Evolutionary conservation across 129 eudicot genomes (phyloP).

Genomic region (Silybum marianum): DNA sequence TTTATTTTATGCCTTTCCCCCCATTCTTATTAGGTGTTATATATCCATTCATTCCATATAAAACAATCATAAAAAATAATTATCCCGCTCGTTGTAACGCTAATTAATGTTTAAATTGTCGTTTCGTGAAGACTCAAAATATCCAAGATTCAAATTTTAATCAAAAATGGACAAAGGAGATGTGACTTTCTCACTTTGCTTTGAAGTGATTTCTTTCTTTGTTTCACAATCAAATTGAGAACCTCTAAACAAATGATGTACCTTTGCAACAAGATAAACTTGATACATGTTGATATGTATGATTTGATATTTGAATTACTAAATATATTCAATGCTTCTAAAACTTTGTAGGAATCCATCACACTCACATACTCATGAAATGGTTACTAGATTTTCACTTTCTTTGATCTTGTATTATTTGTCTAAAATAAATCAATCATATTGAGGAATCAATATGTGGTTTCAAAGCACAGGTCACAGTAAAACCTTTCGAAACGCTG

Average conservation of each 20-base stretch:
- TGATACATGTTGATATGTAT: slow-evolving; percentile 2
- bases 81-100: neutral
- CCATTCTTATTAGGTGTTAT: slow-evolving; percentile 19
- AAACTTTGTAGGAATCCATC: slow-evolving; percentile 21
- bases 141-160: neutral
- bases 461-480: slow-evolving; percentile 16
- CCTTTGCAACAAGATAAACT: slow-evolving; percentile 22
- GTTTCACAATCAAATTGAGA: slow-evolving; percentile 16
- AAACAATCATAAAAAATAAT: slow-evolving; percentile 1
- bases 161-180: slow-evolving; percentile 1
- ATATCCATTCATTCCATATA: slow-evolving; percentile 4
- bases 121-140: neutral
- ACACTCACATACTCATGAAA: slow-evolving; percentile 10
- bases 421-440: neutral
- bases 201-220: slow-evolving; percentile 11
- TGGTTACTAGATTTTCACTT: slow-evolving; percentile 11
- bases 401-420: slow-evolving; percentile 13
- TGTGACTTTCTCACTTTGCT: slow-evolving; percentile 17
- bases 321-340: slow-evolving; percentile 4
- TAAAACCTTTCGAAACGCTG: neutral
- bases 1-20: slow-evolving; percentile 32
- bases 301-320: slow-evolving; percentile 26
- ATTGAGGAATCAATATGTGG: slow-evolving; percentile 13
- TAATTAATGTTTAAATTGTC: neutral
- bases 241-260: neutral